Evolutionary conservation across 2,329 filamentous ascomycete genomes (phyloP), one percentile per base, ranked within the genome.

Genomic region (Microsporum audouinii): DNA sequence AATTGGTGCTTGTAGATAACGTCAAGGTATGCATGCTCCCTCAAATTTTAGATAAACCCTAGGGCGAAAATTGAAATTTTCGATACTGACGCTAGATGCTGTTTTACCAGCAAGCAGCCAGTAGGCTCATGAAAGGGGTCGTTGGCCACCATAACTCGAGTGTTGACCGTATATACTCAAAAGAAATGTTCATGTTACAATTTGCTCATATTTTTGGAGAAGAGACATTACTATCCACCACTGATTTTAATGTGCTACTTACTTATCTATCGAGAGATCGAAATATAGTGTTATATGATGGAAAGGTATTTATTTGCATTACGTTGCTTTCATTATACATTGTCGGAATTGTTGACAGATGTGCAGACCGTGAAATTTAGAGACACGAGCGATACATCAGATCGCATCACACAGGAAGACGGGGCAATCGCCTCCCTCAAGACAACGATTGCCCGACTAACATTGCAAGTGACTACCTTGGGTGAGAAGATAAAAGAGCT

Each of bases 401-500:
- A 71, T 10, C 73, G 78, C 0, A 86, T 97, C 65, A 88, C 88
- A 0, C 78, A 85, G 61, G 87, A 95, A 68, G 94, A 99, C 74
- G 78, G 79, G 3, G 88, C 89, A 0, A 89, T 96, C 64, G 91
- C 91, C 0, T 87, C 88, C 58, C 80, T 99, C 14, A 85, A 87
- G 63, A 82, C 85, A 23, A 84, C 96, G 63, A 86, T 90, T 14
- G 74, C 80, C 5, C 79, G 85, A 0, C 80, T 97, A 43, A 82
- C 80, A 58, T 76, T 76, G 7, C 87, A 90, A 63, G 79, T 94
- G 57, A 81, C 86, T 1, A 79, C 82, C 33, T 79, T 96, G 3
- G 79, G 81, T 36, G 68, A 74, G 1, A 81, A 80, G 58, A 78
- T 86, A 58, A 69, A 72, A 0, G 71, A 75, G 6, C 75, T 82